Conservation (phyloP, 352 stramenopile genomes). For the Pythium phragmitis region DNA sequence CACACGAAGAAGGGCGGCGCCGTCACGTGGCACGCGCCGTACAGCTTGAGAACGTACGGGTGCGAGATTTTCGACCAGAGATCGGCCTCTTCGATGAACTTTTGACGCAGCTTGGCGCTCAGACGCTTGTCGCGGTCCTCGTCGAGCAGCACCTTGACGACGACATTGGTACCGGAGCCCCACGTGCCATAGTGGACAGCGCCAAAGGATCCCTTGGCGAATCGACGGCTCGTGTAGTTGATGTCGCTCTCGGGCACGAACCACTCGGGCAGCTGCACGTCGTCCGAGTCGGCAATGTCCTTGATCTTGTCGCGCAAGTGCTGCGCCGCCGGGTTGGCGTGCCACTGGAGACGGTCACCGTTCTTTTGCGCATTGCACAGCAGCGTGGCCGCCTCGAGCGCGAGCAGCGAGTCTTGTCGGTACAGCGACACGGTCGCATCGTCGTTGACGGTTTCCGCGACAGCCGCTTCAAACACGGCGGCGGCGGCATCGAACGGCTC, state of each 20-base stretch:
- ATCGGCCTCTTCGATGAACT: slow-evolving; percentile 29
- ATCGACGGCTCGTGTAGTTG: not conserved
- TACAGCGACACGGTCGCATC: not conserved
- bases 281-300: not conserved
- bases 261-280: slow-evolving; percentile 8
- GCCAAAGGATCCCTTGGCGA: slow-evolving; percentile 9
- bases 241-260: slow-evolving; percentile 13
- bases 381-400: slow-evolving; percentile 8
- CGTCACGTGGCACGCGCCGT: slow-evolving; percentile 26
- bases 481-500: not conserved
- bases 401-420: not conserved
- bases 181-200: slow-evolving; percentile 10
- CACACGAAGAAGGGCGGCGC: slow-evolving; percentile 28
- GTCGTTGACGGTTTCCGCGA: not conserved
- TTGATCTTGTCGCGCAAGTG: slow-evolving; percentile 2
- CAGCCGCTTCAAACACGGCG: not conserved
- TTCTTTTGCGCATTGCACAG: slow-evolving; percentile 1
- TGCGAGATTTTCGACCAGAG: slow-evolving; percentile 91
- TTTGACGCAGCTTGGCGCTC: not conserved
- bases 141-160: slow-evolving; percentile 9
- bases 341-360: slow-evolving; percentile 1
- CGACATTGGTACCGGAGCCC: slow-evolving; percentile 16
- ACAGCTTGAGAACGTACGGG: slow-evolving; percentile 14
- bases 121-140: not conserved
- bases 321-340: not conserved